Evolutionary conservation across 1,139 yeast genomes (phyloP), one percentile per base, ranked within the genome.

Genomic region (Geotrichum macrosporum): DNA sequence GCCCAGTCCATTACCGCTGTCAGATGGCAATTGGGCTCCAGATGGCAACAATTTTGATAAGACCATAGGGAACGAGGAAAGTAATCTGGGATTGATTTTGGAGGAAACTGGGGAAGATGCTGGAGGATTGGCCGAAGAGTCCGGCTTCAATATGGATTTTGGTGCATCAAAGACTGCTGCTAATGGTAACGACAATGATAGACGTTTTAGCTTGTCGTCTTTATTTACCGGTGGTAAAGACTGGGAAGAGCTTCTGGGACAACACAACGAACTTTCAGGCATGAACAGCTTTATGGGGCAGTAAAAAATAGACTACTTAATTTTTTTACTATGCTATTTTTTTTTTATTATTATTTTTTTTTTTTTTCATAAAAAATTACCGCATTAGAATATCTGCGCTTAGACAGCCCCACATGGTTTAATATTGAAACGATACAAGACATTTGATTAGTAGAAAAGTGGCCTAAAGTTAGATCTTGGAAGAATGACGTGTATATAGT

Each of bases 241-340:
- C 41, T 62, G 66, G 66, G 64, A 61, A 35, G 65, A 61, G 13
- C 56, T 62, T 29, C 42, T 62, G 30, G 48, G 55, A n/a, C 60
- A 60, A 30, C 58, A 61, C 42, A 53, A 51, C 38, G 65, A 58
- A 42, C 46, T 60, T 30, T 57, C 63, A 5, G 65, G 64, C 4
- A 48, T 61, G 38, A 60, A 53, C 47, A 55, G 58, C 41, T 55
- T 57, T 37, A 53, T 56, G 53, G 46, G 41, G 6, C 50, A 45
- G 34, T 49, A 29, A 21, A 8, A 24, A 24, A 24, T 35, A 24
- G 34, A 13, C 19, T 10, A 24, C 6, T 10, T 24, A 10, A 8
- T 8, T 24, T 8, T 30, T 30, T 30, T 30, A n/a, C 6, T 30
- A 6, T 30, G 13, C n/a, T 30, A 6, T 13, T 30, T 8, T 5